Evolutionary conservation across 495 filamentous ascomycete species (phyloP), one percentile per base, ranked within the genome.

Genomic region (Hyaloscypha hepaticicola): DNA sequence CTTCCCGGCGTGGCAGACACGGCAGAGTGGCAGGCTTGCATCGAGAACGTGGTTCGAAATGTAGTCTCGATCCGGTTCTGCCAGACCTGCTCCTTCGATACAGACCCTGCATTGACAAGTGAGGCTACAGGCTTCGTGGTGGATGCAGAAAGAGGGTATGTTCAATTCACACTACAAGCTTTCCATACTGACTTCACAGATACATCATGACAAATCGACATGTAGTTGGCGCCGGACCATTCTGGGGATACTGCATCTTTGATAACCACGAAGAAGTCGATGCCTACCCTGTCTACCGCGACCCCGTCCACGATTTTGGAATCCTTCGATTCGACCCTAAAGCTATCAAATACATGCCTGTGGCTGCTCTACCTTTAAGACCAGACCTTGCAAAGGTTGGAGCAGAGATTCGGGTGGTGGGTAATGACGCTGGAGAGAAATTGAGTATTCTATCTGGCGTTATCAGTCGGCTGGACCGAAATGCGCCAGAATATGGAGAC

Each of bases 11-110:
- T 78, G 53, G 85, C 90, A 45, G 93, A 99, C 69, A 93, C 92
- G 9, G 91, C 89, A 28, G 96, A 99, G 77, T 99, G 95, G 95
- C 96, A 98, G 74, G 89, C 86, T 14, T 97, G 93, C 3, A 96
- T 99, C 67, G 92, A 98, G 79, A 86, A 83, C 49, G 96, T 97
- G 2, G 93, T 99, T 25, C 84, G 85, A 66, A 96, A 90, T 59
- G 95, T 97, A 1, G 96, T 99, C 31, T 96, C 92, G 14, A 98
- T 99, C 74, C 91, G 96, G 66, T 99, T 99, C 80, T 98, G 94
- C 74, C 94, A 97, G 79, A 98, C 96, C 0, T 96, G 92, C 77
- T 92, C 95, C 5, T 99, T 99, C 73, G 95, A 99, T 73, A 98
- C 95, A 19, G 96, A 98, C 68, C 78, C 92, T 19, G 96, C 96